Conservation (phyloP, 768 basidiomycete species). For the Leccinum boreale region DNA sequence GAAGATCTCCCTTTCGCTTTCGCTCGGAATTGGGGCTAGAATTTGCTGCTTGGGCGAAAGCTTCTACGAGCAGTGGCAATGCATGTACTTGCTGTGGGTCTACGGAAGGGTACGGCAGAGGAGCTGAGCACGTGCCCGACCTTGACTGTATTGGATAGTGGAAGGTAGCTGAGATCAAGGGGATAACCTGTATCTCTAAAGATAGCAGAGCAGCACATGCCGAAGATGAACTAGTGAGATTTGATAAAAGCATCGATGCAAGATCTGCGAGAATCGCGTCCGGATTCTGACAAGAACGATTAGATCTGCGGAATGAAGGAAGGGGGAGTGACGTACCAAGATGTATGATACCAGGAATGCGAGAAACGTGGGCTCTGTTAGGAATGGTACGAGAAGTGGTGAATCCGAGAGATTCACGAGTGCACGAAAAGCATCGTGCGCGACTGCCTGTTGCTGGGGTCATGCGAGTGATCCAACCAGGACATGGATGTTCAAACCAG, state of each 20-base stretch:
- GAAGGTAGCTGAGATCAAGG: conserved; percentile 37
- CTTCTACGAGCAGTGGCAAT: conserved; percentile 82
- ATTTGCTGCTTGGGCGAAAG: conserved; percentile 75
- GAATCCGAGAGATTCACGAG: conserved; percentile 93
- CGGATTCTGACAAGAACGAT: conserved; percentile 59
- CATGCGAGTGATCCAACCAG: conserved; percentile 12
- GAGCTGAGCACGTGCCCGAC: conserved; percentile 73
- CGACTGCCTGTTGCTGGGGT: conserved; percentile 57
- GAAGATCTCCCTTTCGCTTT: conserved; percentile 70
- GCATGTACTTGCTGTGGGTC: conserved; percentile 55
- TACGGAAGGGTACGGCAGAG: conserved; percentile 64
- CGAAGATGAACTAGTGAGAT: conserved; percentile 73
- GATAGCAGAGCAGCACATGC: conserved; percentile 63
- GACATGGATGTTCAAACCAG: conserved; percentile 48
- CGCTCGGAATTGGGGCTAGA: conserved; percentile 49
- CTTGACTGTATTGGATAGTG: conserved; percentile 74
- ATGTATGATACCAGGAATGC: conserved; percentile 86
- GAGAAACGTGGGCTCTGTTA: conserved; percentile 74
- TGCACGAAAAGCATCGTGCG: conserved; percentile 93
- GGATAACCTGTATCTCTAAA: conserved; percentile 63
- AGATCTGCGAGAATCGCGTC: conserved; percentile 89
- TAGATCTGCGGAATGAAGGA: conserved; percentile 3
- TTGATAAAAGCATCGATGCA: conserved; percentile 96
- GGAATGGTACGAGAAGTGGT: conserved; percentile 55
- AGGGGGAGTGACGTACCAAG: conserved; percentile 54